phyloP scores from a whole-genome alignment of 2,329 filamentous ascomycete genomes.

The Exophiala sideris region DNA sequence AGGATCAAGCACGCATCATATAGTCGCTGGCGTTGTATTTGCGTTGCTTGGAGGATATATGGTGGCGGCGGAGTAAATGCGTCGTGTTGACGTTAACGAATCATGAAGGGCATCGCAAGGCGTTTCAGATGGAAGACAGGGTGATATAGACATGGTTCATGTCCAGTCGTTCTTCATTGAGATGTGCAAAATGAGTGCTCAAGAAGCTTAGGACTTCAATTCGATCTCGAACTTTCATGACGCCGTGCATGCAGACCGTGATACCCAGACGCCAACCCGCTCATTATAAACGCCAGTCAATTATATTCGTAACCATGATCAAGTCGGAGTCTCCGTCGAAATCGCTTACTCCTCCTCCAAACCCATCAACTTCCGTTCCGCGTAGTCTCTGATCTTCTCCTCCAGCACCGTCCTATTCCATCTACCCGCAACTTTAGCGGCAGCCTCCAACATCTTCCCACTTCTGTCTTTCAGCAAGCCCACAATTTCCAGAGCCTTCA shows the following conservation, averaged over 20 bases:
- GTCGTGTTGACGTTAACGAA: neutral
- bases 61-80: neutral
- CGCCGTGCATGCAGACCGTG: no score
- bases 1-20: neutral
- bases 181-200: no score
- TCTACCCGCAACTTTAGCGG: slow-evolving; percentile 80
- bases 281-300: no score
- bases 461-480: slow-evolving; percentile 77
- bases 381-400: slow-evolving; percentile 86
- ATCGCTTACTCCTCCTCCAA: slow-evolving; percentile 47
- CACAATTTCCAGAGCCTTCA: slow-evolving; percentile 92
- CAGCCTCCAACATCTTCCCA: slow-evolving; percentile 88
- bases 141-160: no score
- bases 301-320: no score
- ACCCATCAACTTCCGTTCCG: slow-evolving; percentile 64
- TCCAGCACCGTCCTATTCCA: slow-evolving; percentile 77
- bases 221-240: no score
- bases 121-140: no score
- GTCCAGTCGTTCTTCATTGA: no score
- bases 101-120: no score
- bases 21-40: slow-evolving; percentile 2
- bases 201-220: no score
- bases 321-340: no score
- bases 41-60: slow-evolving; percentile 1
- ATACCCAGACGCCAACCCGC: no score